Evolutionary conservation across 1,284 basidiomycete genomes (phyloP).

Genomic region (Rhodotorula sp.): DNA sequence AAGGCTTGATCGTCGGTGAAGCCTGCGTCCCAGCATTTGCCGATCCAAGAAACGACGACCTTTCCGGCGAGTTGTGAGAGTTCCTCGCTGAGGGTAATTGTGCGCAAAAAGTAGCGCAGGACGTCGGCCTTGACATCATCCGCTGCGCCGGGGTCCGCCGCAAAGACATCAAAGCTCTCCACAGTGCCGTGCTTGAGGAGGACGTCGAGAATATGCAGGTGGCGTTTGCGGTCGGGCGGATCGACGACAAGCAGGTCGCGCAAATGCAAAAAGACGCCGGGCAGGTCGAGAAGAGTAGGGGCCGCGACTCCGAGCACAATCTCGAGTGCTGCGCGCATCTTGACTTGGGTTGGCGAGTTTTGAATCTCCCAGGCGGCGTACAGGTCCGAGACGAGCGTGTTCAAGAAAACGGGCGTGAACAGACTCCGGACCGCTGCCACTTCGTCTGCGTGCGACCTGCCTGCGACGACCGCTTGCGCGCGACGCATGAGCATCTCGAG

Average conservation of each 20-base stretch:
- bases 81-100: conserved; percentile 33
- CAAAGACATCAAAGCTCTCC: conserved; percentile 20
- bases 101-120: conserved; percentile 14
- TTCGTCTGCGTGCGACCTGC: conserved; percentile 3
- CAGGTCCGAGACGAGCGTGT: conserved; percentile 9
- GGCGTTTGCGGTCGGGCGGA: conserved; percentile 28
- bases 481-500: conserved; percentile 29
- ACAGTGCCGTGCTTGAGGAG: conserved; percentile 12
- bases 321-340: conserved; percentile 17
- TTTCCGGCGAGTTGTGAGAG: conserved; percentile 29
- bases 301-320: conserved; percentile 24
- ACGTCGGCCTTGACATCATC: conserved; percentile 19
- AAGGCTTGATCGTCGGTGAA: conserved; percentile 3
- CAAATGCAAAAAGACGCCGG: conserved; percentile 15
- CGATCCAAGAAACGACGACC: conserved; percentile 28
- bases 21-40: conserved; percentile 19
- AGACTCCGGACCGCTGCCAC: not conserved
- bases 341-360: conserved; percentile 12
- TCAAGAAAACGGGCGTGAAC: conserved; percentile 9
- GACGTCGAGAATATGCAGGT: conserved; percentile 22
- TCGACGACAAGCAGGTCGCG: conserved; percentile 27
- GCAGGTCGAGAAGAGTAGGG: conserved; percentile 7
- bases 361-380: conserved; percentile 30
- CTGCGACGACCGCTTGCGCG: conserved; percentile 1
- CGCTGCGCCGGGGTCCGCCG: not conserved